Conservation (phyloP, 768 basidiomycete species). For the Pisolithus albus region DNA sequence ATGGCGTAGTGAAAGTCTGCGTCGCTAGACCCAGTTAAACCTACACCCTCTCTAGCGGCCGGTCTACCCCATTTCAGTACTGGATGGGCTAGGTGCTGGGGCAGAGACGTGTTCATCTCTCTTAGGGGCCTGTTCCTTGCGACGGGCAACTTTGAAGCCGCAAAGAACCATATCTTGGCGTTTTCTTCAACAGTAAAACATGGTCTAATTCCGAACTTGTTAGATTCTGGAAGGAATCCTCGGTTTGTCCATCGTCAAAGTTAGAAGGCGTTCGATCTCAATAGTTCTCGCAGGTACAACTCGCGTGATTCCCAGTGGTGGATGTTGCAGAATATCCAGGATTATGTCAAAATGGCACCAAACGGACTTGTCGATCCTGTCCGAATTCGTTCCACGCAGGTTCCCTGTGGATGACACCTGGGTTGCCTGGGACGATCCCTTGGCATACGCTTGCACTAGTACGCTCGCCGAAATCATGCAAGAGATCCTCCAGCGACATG, state of each 20-base stretch:
- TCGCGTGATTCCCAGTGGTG: conserved; percentile 99
- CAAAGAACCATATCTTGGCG: conserved; percentile 84
- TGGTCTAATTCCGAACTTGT: conserved; percentile 90
- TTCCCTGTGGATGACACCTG: conserved; percentile 93
- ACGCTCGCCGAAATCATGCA: conserved; percentile 94
- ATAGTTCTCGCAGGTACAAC: conserved; percentile 58
- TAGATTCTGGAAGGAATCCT: conserved; percentile 83
- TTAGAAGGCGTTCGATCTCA: not conserved
- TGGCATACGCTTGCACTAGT: conserved; percentile 74
- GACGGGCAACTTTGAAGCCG: conserved; percentile 82
- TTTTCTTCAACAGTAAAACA: conserved; percentile 93
- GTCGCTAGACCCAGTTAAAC: conserved; percentile 67
- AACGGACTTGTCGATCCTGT: conserved; percentile 75
- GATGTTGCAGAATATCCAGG: conserved; percentile 98
- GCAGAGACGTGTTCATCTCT: conserved; percentile 91
- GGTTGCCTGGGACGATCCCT: conserved; percentile 84
- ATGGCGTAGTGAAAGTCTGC: conserved; percentile 87
- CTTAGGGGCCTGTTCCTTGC: conserved; percentile 89
- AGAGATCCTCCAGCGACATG: conserved; percentile 93
- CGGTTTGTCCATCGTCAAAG: conserved; percentile 40
- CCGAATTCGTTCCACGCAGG: conserved; percentile 80
- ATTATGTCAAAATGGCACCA: conserved; percentile 79
- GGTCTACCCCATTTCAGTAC: conserved; percentile 91
- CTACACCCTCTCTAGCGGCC: conserved; percentile 82
- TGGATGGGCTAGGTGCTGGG: conserved; percentile 97